Conservation (phyloP, 2,329 filamentous ascomycete genomes). For the Bretziella fagacearum region DNA sequence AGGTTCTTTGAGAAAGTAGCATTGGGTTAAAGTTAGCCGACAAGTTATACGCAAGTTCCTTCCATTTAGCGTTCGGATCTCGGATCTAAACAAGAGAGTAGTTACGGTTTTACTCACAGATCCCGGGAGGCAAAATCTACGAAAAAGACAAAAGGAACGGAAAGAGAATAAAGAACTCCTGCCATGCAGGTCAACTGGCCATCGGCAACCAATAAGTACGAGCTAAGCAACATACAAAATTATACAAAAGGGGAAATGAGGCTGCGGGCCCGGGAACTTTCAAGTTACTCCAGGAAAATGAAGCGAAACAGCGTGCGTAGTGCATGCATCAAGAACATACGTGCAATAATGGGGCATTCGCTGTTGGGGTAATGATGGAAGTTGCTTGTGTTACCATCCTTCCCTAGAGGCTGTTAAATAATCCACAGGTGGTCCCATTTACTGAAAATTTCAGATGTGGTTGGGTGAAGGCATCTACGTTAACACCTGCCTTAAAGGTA, state of each 20-base stretch:
- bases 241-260: neutral
- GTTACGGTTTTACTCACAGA: no score
- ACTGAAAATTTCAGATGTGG: no score
- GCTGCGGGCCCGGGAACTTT: neutral
- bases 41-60: no score
- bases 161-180: neutral
- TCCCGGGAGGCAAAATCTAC: neutral
- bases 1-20: no score
- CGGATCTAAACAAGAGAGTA: no score
- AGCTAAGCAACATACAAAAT: neutral
- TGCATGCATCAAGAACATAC: neutral
- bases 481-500: no score
- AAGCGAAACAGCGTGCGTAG: slow-evolving; percentile 13
- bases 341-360: neutral
- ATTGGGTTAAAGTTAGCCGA: no score
- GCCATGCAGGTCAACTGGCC: neutral
- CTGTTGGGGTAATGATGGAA: slow-evolving; percentile 1
- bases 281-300: slow-evolving; percentile 12
- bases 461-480: no score
- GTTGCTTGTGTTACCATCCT: neutral
- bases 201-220: neutral
- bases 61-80: no score
- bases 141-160: neutral
- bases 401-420: neutral
- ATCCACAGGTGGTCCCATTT: neutral